A percentile compares a stretch with the other conserved stretches of the same genome.
phyloP scores from a whole-genome alignment of 805 yeast genomes.

The Jamesozyma spencerorum region DNA sequence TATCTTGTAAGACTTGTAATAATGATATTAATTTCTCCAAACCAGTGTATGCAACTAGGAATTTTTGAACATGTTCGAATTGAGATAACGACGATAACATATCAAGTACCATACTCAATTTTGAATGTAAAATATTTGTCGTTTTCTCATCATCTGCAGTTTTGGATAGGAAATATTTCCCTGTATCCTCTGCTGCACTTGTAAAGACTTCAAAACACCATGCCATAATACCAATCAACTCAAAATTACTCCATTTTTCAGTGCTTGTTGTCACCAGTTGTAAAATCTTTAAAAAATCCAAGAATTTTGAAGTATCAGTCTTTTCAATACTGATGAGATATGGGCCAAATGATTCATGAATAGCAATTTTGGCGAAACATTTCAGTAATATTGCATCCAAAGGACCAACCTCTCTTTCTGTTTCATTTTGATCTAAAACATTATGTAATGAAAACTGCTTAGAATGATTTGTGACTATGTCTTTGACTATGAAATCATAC shows the following conservation, averaged over 20 bases:
- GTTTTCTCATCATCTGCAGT: conserved; percentile 12
- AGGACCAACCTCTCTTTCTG: conserved; percentile 1
- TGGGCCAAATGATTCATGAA: conserved; percentile 31
- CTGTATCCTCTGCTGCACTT: conserved; percentile 13
- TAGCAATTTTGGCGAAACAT: conserved; percentile 23
- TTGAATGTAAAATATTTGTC: conserved; percentile 21
- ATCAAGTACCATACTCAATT: conserved; percentile 27
- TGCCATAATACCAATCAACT: conserved; percentile 32
- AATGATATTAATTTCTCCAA: conserved; percentile 28
- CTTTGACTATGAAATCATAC: conserved; percentile 12
- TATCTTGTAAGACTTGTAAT: conserved; percentile 27
- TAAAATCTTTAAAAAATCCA: conserved; percentile 14
- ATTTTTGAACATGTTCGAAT: conserved; percentile 31
- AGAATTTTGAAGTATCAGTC: conserved; percentile 7
- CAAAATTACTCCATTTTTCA: conserved; percentile 31
- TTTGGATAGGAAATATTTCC: conserved; percentile 18
- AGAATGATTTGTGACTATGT: conserved; percentile 12
- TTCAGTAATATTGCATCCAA: conserved; percentile 18
- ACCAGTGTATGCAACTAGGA: conserved; percentile 31
- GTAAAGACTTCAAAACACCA: conserved; percentile 32
- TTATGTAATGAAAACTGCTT: conserved; percentile 5
- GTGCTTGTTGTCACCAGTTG: conserved; percentile 31
- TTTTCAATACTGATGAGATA: conserved; percentile 18
- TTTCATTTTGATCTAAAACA: not conserved
- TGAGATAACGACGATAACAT: conserved; percentile 27